Base-by-base conservation (phyloP, 805 yeast genomes). In the Saturnispora mendoncae region DNA sequence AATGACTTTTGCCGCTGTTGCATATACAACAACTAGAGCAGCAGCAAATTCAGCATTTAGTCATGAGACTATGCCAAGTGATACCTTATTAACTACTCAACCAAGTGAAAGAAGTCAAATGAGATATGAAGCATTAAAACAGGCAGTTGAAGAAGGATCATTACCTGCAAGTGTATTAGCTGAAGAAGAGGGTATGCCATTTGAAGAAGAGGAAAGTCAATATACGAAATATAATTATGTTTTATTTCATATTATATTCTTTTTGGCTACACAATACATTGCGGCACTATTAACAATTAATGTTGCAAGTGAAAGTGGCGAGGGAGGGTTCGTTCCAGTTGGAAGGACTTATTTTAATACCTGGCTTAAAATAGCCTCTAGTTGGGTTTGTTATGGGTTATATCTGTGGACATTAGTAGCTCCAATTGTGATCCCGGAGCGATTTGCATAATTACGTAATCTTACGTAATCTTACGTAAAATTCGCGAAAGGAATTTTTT, bases 141-240 rank as follows among this genome's bases (percentile, higher is more conserved):
- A 87, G 55, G 98, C 98, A 0, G 95, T 92, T n/a, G 88, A 84
- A 43, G 94, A 84, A 54, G 99, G 99, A 0, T 78, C 95, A 4
- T 68, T 92, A 43, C 98, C 98, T 0, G 94, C 82, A 50, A 80
- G 94, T 50, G 98, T 97, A 0, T 68, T 92, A 24, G 71, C 72
- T 38, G 95, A 90, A 51, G 72, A 73, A 39, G 61, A 74, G 24
- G 83, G 84, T 71, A 65, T 78, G 30, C 72, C 69, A 25, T 67
- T 61, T 30, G 73, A 64, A 12, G 39, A 27, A 24, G 45, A 78
- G 37, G 84, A 80, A 49, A 61, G 69, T 45, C 61, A 62, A 36
- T 66, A 71, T 35, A 85, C 90, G 1, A 80, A 79, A 56, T 88
- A 88, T 65, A 86, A 84, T 61, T 88, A 88, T 60, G 69, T 85